Base-by-base conservation (phyloP, 192 early-diverging fungal genomes). In the Pilaira anomala region DNA sequence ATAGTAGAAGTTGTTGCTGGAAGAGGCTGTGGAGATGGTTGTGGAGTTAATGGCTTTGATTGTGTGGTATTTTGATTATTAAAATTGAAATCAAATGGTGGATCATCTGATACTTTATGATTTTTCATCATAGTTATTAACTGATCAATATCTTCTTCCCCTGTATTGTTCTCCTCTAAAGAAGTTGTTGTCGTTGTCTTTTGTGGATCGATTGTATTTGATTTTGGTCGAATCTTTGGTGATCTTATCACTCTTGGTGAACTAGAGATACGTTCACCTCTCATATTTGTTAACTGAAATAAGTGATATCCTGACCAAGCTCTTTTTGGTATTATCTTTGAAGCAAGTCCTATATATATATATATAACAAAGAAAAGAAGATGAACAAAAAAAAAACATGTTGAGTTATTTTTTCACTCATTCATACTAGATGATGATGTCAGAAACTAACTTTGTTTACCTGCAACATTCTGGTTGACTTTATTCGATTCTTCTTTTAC, bases 121-220 rank as follows among this genome's bases (percentile, higher is more conserved):
- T 58, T 58, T 22, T 42, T 58, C 56, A 58, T 58, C 56, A 58
- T 58, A 22, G 39, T 58, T 14, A 58, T 58, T 24, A 58, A 36
- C 5, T 58, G 56, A 21, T 58, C 56, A 28, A 58, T 58, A 24
- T 58, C 56, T 4, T n/a, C 29, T 33, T 9, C 29, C 22, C 22
- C 11, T 49, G 18, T 24, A 49, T 22, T 45, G 16, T 2, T 1
- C 0, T 14, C 49, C 28, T 5, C 25, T 28, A 5, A 14, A 22
- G 16, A 14, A 4, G 13, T 14, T 26, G 22, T 25, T 51, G 6
- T 18, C 18, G 1, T 1, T 30, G 14, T 9, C 18, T 14, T 36
- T 33, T 1, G 33, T 36, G 33, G 11, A 36, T 36, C 33, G 7
- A 36, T 36, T 36, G 33, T 36, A 36, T 36, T 36, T 36, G 4